A percentile compares a stretch with the other conserved stretches of the same genome.
Conservation (phyloP, 768 basidiomycete species). For the Psilocybe cubensis region DNA sequence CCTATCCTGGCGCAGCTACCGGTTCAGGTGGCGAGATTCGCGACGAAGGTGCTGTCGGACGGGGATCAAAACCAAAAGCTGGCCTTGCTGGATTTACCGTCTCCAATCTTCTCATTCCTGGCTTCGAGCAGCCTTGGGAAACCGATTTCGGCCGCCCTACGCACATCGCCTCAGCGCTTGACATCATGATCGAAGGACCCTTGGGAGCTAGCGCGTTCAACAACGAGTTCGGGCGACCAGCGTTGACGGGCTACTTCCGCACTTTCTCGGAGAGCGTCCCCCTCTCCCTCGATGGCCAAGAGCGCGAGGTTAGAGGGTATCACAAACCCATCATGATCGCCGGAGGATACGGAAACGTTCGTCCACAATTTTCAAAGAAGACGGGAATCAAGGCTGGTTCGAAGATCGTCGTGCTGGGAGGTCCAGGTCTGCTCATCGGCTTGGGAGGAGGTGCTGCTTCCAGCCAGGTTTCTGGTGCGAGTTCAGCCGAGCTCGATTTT, state of each 20-base stretch:
- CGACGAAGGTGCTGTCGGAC: conserved; percentile 95
- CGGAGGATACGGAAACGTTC: conserved; percentile 94
- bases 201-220: conserved; percentile 96
- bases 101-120: conserved; percentile 92
- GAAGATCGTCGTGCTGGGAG: conserved; percentile 91
- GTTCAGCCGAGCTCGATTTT: conserved; percentile 93
- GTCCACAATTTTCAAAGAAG: conserved; percentile 83
- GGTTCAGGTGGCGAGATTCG: conserved; percentile 98
- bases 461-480: conserved; percentile 88
- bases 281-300: conserved; percentile 46
- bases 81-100: conserved; percentile 93
- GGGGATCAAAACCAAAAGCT: conserved; percentile 96
- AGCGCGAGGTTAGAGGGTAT: conserved; percentile 84
- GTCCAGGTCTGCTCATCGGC: conserved; percentile 95
- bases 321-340: conserved; percentile 99
- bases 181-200: conserved; percentile 97
- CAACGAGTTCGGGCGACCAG: conserved; percentile 97
- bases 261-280: conserved; percentile 86
- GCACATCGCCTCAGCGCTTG: conserved; percentile 91
- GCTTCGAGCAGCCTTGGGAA: conserved; percentile 94
- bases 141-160: conserved; percentile 87
- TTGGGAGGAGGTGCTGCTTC: conserved; percentile 96
- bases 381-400: conserved; percentile 76
- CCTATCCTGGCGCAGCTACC: conserved; percentile 97
- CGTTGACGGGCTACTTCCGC: conserved; percentile 91